Evolutionary conservation across 768 basidiomycete genomes (phyloP).

Genomic region (Fibroporia radiculosa): DNA sequence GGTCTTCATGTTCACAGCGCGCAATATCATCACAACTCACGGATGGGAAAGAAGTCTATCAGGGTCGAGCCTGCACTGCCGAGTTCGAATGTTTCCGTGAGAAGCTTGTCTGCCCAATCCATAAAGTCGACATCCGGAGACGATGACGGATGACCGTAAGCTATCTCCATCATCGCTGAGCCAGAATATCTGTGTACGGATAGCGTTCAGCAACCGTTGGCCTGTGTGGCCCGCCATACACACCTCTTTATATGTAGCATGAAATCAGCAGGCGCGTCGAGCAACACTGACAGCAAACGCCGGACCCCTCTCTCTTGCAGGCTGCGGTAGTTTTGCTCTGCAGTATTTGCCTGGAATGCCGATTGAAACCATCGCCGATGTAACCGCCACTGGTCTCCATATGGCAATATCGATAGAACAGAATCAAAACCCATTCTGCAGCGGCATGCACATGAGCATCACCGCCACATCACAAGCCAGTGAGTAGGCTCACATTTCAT

Average conservation of each 20-base stretch:
- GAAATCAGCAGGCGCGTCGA: not conserved
- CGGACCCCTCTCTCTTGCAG: not conserved
- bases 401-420: slow-evolving; percentile 13
- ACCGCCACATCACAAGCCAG: too few species aligned
- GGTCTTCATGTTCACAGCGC: too few species aligned
- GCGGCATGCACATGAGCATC: not conserved
- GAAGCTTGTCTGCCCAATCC: slow-evolving; percentile 6
- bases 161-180: slow-evolving; percentile 9
- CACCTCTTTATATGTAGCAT: not conserved
- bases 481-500: slow-evolving; percentile 6
- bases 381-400: slow-evolving; percentile 22
- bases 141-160: slow-evolving; percentile 4
- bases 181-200: not conserved
- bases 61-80: slow-evolving; percentile 10
- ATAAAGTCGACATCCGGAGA: slow-evolving; percentile 11
- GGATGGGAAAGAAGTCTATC: slow-evolving; percentile 12
- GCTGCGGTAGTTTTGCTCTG: not conserved
- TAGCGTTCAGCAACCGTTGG: not conserved
- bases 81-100: slow-evolving; percentile 1
- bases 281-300: not conserved
- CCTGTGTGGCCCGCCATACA: not conserved
- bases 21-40: slow-evolving; percentile 8
- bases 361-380: slow-evolving; percentile 22
- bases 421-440: too few species aligned
- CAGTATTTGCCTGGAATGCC: not conserved